These are phyloP conservation scores for Salicornia ramosissima DNA, from an alignment of 148 eudicot genomes.

Conservation along the genomic window DNA sequence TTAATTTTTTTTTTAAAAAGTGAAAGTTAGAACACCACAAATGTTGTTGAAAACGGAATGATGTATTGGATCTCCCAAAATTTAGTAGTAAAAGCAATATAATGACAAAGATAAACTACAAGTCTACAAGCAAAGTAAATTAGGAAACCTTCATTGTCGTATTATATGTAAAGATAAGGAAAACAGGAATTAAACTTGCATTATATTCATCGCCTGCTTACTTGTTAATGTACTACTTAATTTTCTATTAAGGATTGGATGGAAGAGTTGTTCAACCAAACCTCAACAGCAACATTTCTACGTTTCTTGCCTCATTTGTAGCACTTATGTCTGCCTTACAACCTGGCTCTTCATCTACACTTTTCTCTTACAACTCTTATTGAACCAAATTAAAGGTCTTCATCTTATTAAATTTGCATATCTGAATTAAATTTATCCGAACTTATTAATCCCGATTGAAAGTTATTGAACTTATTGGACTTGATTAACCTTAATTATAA, in stretches of 20 bases:
- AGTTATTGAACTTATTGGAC: too few relatives aligned
- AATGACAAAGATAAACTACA: neutral
- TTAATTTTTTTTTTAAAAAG: too few relatives aligned
- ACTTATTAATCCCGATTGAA: too few relatives aligned
- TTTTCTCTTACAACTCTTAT: neutral
- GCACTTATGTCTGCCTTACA: neutral
- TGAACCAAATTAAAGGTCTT: too few relatives aligned
- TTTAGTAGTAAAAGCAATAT: neutral
- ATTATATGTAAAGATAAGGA: neutral
- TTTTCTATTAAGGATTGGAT: neutral
- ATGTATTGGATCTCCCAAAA: too few relatives aligned
- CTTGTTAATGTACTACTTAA: neutral
- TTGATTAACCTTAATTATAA: too few relatives aligned
- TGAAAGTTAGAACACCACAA: too few relatives aligned
- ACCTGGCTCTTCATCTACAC: slow-evolving; percentile 12
- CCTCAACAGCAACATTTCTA: neutral
- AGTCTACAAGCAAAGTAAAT: too few relatives aligned
- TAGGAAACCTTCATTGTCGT: neutral
- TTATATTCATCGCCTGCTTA: slow-evolving; percentile 5
- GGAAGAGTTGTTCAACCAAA: slow-evolving; percentile 14
- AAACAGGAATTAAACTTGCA: neutral
- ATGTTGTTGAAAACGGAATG: too few relatives aligned
- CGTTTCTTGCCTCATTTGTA: slow-evolving; percentile 2
- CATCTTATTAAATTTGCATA: too few relatives aligned
- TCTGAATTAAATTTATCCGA: too few relatives aligned